Base-by-base conservation (phyloP, 1,284 basidiomycete genomes). In the Phaffia rhodozyma region DNA sequence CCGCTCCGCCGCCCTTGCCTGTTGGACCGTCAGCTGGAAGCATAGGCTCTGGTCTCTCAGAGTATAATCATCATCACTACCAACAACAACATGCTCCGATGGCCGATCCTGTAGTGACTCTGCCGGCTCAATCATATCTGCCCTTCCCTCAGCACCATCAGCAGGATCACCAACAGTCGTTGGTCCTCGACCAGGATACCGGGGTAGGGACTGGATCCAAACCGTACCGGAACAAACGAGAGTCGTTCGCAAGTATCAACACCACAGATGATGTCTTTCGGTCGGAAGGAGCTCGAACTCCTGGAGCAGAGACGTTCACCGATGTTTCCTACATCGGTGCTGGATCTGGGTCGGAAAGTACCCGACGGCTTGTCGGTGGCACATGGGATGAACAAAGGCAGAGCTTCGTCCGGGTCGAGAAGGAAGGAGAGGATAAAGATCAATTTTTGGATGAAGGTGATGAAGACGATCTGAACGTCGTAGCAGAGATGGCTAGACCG, bases 401-500 rank as follows among this genome's bases (percentile, higher is more conserved):
- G 59, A 59, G 38, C 11, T 55, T 57, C 43, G 60, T 61, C 20
- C 50, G 58, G 11, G 30, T 56, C 16, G 58, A 60, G 16, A 58
- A 55, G 18, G 61, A 51, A 25, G 62, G 67, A 50, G 61, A 66
- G 55, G 74, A 74, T 57, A 74, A 73, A 61, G 78, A 62, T 62
- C 73, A 74, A 52, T 79, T 87, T 71, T 76, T 89, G 62, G 83
- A 85, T 67, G 80, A 81, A 51, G 77, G 79, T 56, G 89, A 92
- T 72, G 79, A 84, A 68, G 75, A 78, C 16, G 88, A 90, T 67
- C 79, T 89, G 68, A 78, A 78, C 27, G 71, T 82, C 21, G 77
- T 91, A 50, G 80, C 85, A 11, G 88, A 90, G 74, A 78, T 83
- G 62, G 85, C 85, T 13, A 78, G 83, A 53, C 81, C 83, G 1